Evolutionary conservation across 331 rosid species (phyloP), one percentile per base, ranked within the genome.

Genomic region (Prunus yedoensis): DNA sequence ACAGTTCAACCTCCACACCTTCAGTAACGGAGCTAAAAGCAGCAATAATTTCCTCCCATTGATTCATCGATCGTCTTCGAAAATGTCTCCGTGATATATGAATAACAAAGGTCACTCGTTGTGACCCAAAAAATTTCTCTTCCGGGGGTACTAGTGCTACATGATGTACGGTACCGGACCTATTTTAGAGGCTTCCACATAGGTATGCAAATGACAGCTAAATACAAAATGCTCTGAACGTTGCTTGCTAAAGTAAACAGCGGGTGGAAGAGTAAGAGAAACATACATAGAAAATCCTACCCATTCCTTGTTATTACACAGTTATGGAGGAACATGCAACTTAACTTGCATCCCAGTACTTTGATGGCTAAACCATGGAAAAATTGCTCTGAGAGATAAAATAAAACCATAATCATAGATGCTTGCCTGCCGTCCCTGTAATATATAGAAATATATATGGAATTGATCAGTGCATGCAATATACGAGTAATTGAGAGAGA

Each of bases 261-360:
- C 50, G 10, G 50, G 50, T 8, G 12, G 50, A 9, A 46, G 50
- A 46, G 50, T 46, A 11, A 46, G 10, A 73, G 1, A 23, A 28
- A 10, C 77, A 25, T 25, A 23, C 0, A 51, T 5, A 21, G 66
- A 27, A 20, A 73, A 10, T 7, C 85, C 79, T 28, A 49, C 53
- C 82, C 85, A 82, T 9, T 61, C 59, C 15, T 74, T 28, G 5
- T 82, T 74, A 21, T 74, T 57, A 27, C 14, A 49, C 64, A 82
- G 62, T 21, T 46, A 57, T 21, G 74, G 68, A 63, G 85, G 80
- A n/a, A 77, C 32, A 73, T 18, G 41, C 46, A 62, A 45, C 62
- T 62, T 8, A 2, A 63, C 73, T 23, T 18, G 23, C 59, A 53
- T 18, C 11, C 4, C 9, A 3, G 18, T 3, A 38, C 64, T 56